A percentile compares a stretch with the other conserved stretches of the same genome.
Evolutionary conservation across 2,329 filamentous ascomycete species (phyloP).

Genomic region (Lachnellula suecica): DNA sequence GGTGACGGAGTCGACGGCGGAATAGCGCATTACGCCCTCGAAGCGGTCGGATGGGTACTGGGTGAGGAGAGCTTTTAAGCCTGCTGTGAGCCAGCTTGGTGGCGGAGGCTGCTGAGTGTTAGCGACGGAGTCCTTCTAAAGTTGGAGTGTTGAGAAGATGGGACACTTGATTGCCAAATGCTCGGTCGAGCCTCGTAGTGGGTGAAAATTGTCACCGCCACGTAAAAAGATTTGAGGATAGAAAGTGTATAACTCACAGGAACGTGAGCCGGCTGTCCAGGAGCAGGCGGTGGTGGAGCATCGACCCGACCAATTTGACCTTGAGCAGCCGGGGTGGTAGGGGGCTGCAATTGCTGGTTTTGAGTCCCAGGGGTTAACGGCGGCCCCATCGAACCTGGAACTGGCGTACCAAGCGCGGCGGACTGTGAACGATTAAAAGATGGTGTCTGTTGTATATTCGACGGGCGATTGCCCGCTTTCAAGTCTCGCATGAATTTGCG

Average conservation of each 20-base stretch:
- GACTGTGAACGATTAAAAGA: conserved; percentile 45
- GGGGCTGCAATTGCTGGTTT: conserved; percentile 28
- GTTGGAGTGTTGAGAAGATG: no score
- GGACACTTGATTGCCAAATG: no score
- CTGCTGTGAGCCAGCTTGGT: conserved; percentile 78
- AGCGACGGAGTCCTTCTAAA: conserved; percentile 16
- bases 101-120: conserved; percentile 65
- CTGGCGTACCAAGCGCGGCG: conserved; percentile 49
- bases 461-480: conserved; percentile 42
- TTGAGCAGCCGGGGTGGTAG: conserved; percentile 39
- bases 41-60: conserved; percentile 80
- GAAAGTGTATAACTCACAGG: conserved; percentile 53
- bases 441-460: conserved; percentile 39
- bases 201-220: no score
- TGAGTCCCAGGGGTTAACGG: conserved; percentile 39
- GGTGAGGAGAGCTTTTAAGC: conserved; percentile 69
- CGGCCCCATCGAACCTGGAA: conserved; percentile 54
- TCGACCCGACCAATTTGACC: conserved; percentile 67
- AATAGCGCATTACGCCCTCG: conserved; percentile 89
- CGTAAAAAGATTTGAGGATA: no score
- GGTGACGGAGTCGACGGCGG: conserved; percentile 72
- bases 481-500: conserved; percentile 61
- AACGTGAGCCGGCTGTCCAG: conserved; percentile 54
- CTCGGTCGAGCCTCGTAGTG: no score
- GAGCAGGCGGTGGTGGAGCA: conserved; percentile 58